Evolutionary conservation across 768 basidiomycete species (phyloP), one percentile per base, ranked within the genome.

Genomic region (Leucocoprinus leucothites): DNA sequence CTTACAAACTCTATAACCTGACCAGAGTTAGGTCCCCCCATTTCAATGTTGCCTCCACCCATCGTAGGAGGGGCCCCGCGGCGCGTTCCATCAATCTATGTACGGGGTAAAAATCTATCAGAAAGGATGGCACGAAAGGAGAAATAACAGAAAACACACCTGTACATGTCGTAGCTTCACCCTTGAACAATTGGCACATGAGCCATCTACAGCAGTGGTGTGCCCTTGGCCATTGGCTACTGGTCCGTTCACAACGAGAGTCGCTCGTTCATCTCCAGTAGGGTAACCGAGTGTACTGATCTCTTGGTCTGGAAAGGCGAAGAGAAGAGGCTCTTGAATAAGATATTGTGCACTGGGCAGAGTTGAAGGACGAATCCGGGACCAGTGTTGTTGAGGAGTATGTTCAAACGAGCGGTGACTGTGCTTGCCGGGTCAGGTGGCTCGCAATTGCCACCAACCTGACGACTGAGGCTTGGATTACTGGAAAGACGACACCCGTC

Each of bases 261-360:
- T 82, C 4, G 92, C 92, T 57, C 92, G 77, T 9, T 76, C 73
- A 51, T 78, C 72, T 19, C 77, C 89, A 0, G 77, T 82, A 0
- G 92, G 92, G 58, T 91, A 88, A 14, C 89, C 89, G 5, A 75
- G 61, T 0, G 92, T 94, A 60, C 83, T 89, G 45, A 94, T 92
- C 69, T 94, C 92, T 69, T 94, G 86, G 61, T 85, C 74, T 0
- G 80, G 74, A 9, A 82, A 79, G 0, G 83, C 74, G 61, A 91
- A 91, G 28, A 78, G 68, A 48, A 94, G 75, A 0, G 89, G 85
- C 2, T 82, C 78, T 51, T 81, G 76, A 57, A 93, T 80, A 58
- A 78, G 56, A 64, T 94, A 94, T 46, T 78, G 70, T 51, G 77
- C 67, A 26, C 72, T 69, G 1, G 83, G 68, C 92, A 94, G 2